Percentiles rank a stretch among this genome's conserved stretches.
Evolutionary conservation across 805 yeast species (phyloP).

Genomic region (Ogataea trehaloabstinens): DNA sequence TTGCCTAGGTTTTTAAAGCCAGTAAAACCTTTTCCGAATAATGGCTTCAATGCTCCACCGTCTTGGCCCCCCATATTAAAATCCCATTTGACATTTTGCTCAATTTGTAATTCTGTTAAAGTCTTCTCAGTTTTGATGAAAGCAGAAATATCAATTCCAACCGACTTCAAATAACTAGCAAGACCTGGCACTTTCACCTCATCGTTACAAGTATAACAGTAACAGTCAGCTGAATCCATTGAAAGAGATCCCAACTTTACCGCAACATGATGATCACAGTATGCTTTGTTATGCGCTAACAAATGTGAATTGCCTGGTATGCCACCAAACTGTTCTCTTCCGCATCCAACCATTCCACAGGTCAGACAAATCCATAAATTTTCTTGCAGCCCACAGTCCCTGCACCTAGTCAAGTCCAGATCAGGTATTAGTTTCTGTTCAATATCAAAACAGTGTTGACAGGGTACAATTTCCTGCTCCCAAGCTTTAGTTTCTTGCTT

Average conservation of each 20-base stretch:
- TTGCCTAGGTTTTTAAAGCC: slow-evolving; percentile 92
- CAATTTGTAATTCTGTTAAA: slow-evolving; percentile 84
- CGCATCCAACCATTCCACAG: slow-evolving; percentile 94
- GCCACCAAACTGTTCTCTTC: slow-evolving; percentile 91
- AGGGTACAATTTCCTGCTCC: slow-evolving; percentile 84
- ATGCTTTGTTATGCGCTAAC: slow-evolving; percentile 57
- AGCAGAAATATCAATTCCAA: slow-evolving; percentile 62
- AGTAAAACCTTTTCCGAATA: slow-evolving; percentile 74
- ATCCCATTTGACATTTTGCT: slow-evolving; percentile 92
- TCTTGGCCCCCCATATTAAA: slow-evolving; percentile 72
- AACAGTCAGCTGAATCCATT: slow-evolving; percentile 76
- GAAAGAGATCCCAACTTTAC: slow-evolving; percentile 89
- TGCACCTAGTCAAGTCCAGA: slow-evolving; percentile 45
- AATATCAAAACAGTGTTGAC: slow-evolving; percentile 69
- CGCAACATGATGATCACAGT: slow-evolving; percentile 71
- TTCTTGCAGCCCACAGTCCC: slow-evolving; percentile 59
- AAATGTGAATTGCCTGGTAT: slow-evolving; percentile 95
- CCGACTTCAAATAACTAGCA: slow-evolving; percentile 45
- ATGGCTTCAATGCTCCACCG: slow-evolving; percentile 62
- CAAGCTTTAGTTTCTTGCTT: slow-evolving; percentile 80
- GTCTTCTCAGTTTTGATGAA: slow-evolving; percentile 79
- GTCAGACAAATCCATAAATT: slow-evolving; percentile 91
- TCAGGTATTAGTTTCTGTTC: slow-evolving; percentile 33
- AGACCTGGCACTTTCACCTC: slow-evolving; percentile 76
- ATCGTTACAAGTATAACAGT: slow-evolving; percentile 86